Conservation (phyloP, 2,329 filamentous ascomycete genomes). For the Penicillium occitanis region DNA sequence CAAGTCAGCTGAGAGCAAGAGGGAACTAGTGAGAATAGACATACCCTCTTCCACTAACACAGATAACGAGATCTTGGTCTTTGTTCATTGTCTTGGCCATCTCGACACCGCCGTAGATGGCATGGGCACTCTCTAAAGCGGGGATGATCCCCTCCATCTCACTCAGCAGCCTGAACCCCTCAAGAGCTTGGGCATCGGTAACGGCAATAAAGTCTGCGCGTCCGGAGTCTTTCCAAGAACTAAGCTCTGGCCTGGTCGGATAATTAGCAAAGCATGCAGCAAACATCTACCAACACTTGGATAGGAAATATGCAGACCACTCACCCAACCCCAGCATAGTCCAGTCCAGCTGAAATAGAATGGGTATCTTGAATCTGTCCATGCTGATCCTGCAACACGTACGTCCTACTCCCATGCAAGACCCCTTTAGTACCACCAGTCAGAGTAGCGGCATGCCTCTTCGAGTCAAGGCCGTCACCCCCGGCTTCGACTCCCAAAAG, state of each 20-base stretch:
- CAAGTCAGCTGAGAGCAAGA: neutral
- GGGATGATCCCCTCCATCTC: constrained; percentile 24
- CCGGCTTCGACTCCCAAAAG: constrained; percentile 5
- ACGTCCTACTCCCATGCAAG: constrained; percentile 10
- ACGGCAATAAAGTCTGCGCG: constrained; percentile 84
- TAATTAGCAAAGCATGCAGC: constrained; percentile 93
- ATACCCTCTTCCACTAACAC: constrained; percentile 77
- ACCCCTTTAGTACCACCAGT: constrained; percentile 4
- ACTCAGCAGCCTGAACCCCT: constrained; percentile 26
- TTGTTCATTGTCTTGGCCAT: constrained; percentile 89
- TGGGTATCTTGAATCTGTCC: constrained; percentile 6
- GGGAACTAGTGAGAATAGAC: neutral
- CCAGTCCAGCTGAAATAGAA: constrained; percentile 29
- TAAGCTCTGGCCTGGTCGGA: constrained; percentile 89
- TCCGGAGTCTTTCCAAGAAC: constrained; percentile 85
- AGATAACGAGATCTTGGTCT: constrained; percentile 88
- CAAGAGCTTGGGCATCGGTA: constrained; percentile 85
- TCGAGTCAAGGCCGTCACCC: neutral
- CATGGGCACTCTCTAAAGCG: constrained; percentile 13
- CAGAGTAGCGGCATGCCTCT: constrained; percentile 13
- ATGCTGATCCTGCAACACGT: constrained; percentile 12
- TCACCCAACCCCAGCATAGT: constrained; percentile 28
- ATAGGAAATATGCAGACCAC: neutral
- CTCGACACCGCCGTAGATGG: constrained; percentile 81
- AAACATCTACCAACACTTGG: neutral